These are phyloP conservation scores for Xylariales sp. DNA, from an alignment of 2,329 filamentous ascomycete genomes.

Conservation along the genomic window DNA sequence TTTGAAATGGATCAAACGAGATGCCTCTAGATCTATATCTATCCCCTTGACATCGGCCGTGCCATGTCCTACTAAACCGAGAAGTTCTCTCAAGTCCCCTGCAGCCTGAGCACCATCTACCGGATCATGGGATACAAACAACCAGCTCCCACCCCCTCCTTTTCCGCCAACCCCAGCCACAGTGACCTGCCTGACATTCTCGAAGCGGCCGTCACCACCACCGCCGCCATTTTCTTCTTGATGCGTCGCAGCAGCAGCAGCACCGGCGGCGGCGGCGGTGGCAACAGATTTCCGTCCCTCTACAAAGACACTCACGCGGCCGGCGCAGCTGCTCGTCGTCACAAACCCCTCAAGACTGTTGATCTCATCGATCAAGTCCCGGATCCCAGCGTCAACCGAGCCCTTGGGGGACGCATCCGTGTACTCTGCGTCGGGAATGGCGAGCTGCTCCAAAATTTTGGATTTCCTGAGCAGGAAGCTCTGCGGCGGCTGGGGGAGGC, in stretches of 20 bases:
- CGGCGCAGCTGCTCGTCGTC: constrained; percentile 91
- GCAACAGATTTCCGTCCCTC: constrained; percentile 60
- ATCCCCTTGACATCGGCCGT: constrained; percentile 8
- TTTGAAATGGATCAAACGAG: constrained; percentile 72
- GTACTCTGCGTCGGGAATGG: constrained; percentile 66
- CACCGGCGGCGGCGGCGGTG: constrained; percentile 12
- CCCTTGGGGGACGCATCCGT: constrained; percentile 86
- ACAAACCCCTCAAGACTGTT: constrained; percentile 73
- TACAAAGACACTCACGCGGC: constrained; percentile 80
- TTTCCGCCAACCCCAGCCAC: constrained; percentile 73
- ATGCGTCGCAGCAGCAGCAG: constrained; percentile 9
- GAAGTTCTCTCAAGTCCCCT: constrained; percentile 14
- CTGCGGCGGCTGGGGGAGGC: constrained; percentile 13
- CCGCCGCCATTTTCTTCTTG: no score
- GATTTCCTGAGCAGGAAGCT: constrained; percentile 60
- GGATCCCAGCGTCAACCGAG: constrained; percentile 74
- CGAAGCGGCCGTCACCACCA: constrained; percentile 10
- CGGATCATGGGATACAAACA: constrained; percentile 83
- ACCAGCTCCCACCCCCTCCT: constrained; percentile 77
- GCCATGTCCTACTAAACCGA: constrained; percentile 25
- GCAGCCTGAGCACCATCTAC: constrained; percentile 31
- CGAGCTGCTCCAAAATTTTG: constrained; percentile 67
- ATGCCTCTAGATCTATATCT: no score
- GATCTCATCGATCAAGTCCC: constrained; percentile 71
- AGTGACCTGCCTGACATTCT: constrained; percentile 10